Evolutionary conservation across 2,329 filamentous ascomycete species (phyloP).

Genomic region (Fusarium guadeloupense): DNA sequence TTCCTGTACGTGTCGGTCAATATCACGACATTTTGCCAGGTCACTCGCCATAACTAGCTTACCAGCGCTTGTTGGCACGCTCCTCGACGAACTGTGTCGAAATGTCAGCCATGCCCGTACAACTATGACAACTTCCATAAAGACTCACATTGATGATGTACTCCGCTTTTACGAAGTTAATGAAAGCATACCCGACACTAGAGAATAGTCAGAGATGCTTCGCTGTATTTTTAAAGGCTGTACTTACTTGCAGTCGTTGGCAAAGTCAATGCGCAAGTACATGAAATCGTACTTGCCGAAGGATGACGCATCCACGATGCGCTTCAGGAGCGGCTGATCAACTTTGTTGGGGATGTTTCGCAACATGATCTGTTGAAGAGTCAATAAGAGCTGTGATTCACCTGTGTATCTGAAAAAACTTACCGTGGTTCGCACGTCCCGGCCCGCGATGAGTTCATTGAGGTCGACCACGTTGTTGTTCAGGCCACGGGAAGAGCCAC

Average conservation of each 20-base stretch:
- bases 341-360: conserved; percentile 95
- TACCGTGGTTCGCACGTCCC: conserved; percentile 80
- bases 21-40: neutral
- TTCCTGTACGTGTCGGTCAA: conserved; percentile 62
- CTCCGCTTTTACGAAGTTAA: conserved; percentile 82
- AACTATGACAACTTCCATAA: neutral
- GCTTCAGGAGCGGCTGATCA: conserved; percentile 78
- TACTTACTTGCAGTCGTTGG: conserved; percentile 82
- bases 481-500: neutral
- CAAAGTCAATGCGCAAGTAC: conserved; percentile 91
- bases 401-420: conserved; percentile 41
- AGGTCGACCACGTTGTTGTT: conserved; percentile 69
- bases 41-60: conserved; percentile 31
- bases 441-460: conserved; percentile 56
- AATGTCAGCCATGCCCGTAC: conserved; percentile 26
- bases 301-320: conserved; percentile 80
- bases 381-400: neutral
- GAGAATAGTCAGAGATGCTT: conserved; percentile 39
- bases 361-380: conserved; percentile 77
- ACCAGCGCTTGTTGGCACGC: conserved; percentile 77
- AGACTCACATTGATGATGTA: conserved; percentile 74
- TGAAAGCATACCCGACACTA: conserved; percentile 95
- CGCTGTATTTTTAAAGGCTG: neutral
- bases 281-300: conserved; percentile 91
- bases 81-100: conserved; percentile 76